Evolutionary conservation across 2,329 filamentous ascomycete species (phyloP).

Genomic region (Talaromyces funiculosus): DNA sequence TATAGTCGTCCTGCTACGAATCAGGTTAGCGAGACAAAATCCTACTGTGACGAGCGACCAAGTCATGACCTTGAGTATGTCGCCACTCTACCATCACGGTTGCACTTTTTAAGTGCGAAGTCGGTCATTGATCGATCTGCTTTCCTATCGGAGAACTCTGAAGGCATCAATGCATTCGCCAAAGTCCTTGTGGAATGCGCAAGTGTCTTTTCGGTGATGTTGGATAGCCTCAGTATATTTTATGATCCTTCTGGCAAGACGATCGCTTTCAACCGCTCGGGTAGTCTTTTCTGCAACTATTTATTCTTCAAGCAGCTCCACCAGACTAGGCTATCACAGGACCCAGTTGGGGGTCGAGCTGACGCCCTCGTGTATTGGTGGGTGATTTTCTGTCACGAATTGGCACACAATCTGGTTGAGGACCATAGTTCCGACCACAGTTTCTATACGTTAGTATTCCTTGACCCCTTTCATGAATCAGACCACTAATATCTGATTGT

Average conservation of each 20-base stretch:
- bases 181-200: slow-evolving; percentile 63
- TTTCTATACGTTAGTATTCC: slow-evolving; percentile 58
- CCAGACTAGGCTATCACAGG: slow-evolving; percentile 42
- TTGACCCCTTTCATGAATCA: not conserved
- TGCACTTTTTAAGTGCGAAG: slow-evolving; percentile 67
- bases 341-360: slow-evolving; percentile 44
- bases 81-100: slow-evolving; percentile 63
- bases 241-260: slow-evolving; percentile 72
- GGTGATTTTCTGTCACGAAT: slow-evolving; percentile 89
- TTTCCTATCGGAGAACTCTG: slow-evolving; percentile 59
- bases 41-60: slow-evolving; percentile 76
- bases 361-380: slow-evolving; percentile 85
- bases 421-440: slow-evolving; percentile 74
- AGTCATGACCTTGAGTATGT: slow-evolving; percentile 67
- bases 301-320: slow-evolving; percentile 81
- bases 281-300: slow-evolving; percentile 90
- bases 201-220: slow-evolving; percentile 64
- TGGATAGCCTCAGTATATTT: slow-evolving; percentile 73
- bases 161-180: slow-evolving; percentile 64
- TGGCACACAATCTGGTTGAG: slow-evolving; percentile 85
- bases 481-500: not conserved
- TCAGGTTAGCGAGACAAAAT: slow-evolving; percentile 71
- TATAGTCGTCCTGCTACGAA: slow-evolving; percentile 67
- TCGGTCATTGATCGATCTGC: slow-evolving; percentile 45
- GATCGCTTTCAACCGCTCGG: slow-evolving; percentile 86